These are phyloP conservation scores for Torulaspora pretoriensis DNA, from an alignment of 1,139 yeast genomes.

Conservation along the genomic window DNA sequence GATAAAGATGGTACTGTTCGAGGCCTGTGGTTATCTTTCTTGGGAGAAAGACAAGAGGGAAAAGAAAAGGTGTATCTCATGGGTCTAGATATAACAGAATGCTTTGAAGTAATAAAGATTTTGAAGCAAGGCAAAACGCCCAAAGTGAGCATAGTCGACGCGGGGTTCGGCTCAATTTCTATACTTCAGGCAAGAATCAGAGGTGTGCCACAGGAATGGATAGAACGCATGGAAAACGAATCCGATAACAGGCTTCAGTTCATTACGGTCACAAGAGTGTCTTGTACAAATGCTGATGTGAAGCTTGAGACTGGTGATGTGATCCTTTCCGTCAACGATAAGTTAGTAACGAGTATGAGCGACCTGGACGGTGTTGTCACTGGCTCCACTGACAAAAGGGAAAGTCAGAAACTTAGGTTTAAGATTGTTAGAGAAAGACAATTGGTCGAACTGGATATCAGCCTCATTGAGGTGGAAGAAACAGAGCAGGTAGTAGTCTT, in stretches of 20 bases:
- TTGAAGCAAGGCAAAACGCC: slow-evolving; percentile 54
- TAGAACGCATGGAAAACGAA: slow-evolving; percentile 56
- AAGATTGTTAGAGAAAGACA: slow-evolving; percentile 61
- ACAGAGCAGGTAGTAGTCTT: slow-evolving; percentile 70
- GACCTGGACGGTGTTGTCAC: slow-evolving; percentile 58
- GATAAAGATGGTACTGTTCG: slow-evolving; percentile 74
- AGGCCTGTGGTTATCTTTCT: slow-evolving; percentile 78
- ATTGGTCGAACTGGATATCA: slow-evolving; percentile 54
- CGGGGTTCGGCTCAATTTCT: slow-evolving; percentile 68
- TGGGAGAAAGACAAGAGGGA: slow-evolving; percentile 64
- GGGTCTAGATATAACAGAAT: slow-evolving; percentile 74
- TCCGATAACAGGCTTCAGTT: slow-evolving; percentile 65
- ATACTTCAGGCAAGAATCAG: slow-evolving; percentile 75
- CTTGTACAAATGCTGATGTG: slow-evolving; percentile 45
- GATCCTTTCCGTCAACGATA: slow-evolving; percentile 62
- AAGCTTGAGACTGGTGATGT: slow-evolving; percentile 63
- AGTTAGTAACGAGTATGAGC: slow-evolving; percentile 58
- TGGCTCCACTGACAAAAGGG: slow-evolving; percentile 26
- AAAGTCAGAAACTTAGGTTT: slow-evolving; percentile 45
- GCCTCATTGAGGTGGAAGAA: slow-evolving; percentile 52
- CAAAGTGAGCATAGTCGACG: slow-evolving; percentile 63
- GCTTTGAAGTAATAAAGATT: slow-evolving; percentile 51
- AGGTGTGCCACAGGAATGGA: slow-evolving; percentile 85
- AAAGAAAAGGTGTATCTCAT: slow-evolving; percentile 63
- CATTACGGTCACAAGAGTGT: slow-evolving; percentile 65